Percentiles rank a stretch among this genome's conserved stretches.
phyloP scores from a whole-genome alignment of 2,329 filamentous ascomycete species.

The Sporothrix variecibatus region DNA sequence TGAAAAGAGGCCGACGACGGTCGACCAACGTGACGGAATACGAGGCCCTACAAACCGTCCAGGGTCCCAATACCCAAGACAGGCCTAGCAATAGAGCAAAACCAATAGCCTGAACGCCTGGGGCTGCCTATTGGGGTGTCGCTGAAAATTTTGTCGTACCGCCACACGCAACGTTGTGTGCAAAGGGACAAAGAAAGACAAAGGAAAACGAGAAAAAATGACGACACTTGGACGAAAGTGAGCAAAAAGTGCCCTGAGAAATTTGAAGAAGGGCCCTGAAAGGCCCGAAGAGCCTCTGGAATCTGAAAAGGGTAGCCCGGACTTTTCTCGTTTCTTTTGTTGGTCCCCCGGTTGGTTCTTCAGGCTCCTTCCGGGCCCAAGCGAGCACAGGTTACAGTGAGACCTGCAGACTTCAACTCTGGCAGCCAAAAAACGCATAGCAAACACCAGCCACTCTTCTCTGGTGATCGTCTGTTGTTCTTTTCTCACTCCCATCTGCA shows the following conservation, averaged over 20 bases:
- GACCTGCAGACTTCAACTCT: neutral
- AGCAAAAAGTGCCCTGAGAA: neutral
- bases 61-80: neutral
- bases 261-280: neutral
- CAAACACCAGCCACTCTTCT: neutral
- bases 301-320: neutral
- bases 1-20: neutral
- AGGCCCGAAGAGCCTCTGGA: neutral
- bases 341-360: too few relatives aligned
- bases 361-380: neutral
- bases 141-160: neutral
- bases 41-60: neutral
- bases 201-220: neutral
- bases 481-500: neutral
- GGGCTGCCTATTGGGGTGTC: neutral
- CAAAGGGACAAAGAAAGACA: neutral
- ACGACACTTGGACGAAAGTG: neutral
- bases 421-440: neutral
- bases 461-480: neutral
- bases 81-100: neutral
- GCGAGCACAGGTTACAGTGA: neutral
- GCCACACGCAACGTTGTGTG: constrained; percentile 22
- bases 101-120: neutral
- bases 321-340: neutral
- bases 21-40: constrained; percentile 6